phyloP scores from a whole-genome alignment of 257 asterid genomes.

The Jacaranda copaia region DNA sequence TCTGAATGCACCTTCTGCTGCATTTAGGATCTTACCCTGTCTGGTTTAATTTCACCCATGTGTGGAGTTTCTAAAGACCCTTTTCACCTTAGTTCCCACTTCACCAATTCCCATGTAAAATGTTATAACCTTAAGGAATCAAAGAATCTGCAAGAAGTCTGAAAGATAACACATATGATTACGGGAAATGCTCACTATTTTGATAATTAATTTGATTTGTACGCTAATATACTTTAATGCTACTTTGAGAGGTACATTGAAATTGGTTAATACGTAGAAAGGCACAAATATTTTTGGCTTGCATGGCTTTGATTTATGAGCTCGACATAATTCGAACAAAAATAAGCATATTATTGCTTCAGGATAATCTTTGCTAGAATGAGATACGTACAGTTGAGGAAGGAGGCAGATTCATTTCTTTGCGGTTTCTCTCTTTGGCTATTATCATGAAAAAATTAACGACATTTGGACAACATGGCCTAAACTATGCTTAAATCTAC shows the following conservation, averaged over 20 bases:
- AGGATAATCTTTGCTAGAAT: background rate
- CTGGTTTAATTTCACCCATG: conserved; percentile 6
- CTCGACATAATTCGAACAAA: background rate
- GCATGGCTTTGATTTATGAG: background rate
- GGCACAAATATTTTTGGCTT: too few species aligned
- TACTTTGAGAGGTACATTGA: too few species aligned
- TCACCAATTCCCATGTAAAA: too few species aligned
- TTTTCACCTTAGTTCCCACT: background rate
- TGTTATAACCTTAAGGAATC: too few species aligned
- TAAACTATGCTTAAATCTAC: background rate
- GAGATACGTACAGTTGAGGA: background rate
- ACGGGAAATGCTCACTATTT: too few species aligned
- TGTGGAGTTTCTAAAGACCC: background rate
- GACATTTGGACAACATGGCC: background rate
- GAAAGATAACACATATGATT: too few species aligned
- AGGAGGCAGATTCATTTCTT: background rate
- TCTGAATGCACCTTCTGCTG: conserved; percentile 6
- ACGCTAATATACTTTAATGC: too few species aligned
- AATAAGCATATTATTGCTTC: background rate
- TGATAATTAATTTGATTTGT: too few species aligned
- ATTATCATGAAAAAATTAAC: background rate
- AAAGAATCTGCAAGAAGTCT: too few species aligned
- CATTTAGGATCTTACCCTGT: conserved; percentile 18
- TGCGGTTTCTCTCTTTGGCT: background rate
- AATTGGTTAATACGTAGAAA: too few species aligned